Evolutionary conservation across 139 green algal genomes (phyloP).

Genomic region (Spirogloea muscicola): DNA sequence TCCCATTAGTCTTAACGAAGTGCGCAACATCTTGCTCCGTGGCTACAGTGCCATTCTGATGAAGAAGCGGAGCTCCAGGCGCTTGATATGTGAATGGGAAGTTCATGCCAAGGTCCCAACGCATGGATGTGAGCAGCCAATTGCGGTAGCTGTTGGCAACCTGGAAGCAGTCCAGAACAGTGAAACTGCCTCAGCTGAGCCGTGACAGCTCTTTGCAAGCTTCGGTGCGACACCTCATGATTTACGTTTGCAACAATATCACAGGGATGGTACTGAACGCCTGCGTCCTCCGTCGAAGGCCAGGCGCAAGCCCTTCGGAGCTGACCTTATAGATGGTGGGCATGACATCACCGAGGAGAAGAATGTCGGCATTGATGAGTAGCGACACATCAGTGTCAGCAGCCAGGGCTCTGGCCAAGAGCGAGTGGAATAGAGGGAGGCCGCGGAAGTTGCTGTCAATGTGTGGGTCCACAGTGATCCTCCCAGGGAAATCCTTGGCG

Average conservation of each 20-base stretch:
- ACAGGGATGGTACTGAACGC: too few relatives aligned
- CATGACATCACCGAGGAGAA: constrained; percentile 7
- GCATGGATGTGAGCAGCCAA: constrained; percentile 27
- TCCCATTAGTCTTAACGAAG: background rate
- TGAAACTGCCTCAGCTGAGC: too few relatives aligned
- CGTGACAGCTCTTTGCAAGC: too few relatives aligned
- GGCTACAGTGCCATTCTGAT: too few relatives aligned
- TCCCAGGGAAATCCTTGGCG: constrained; percentile 5
- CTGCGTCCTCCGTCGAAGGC: too few relatives aligned
- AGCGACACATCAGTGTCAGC: constrained; percentile 9
- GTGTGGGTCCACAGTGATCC: background rate
- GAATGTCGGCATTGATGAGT: constrained; percentile 12
- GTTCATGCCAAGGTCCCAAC: constrained; percentile 16
- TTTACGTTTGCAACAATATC: too few relatives aligned
- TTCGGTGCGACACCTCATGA: too few relatives aligned
- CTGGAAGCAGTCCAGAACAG: too few relatives aligned
- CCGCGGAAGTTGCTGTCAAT: constrained; percentile 26
- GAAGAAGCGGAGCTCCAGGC: too few relatives aligned
- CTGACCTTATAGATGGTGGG: background rate
- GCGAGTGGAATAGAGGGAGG: constrained; percentile 15
- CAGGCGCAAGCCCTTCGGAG: background rate
- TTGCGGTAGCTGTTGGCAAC: constrained; percentile 2
- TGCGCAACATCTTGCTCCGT: constrained; percentile 1
- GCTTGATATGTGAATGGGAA: too few relatives aligned
- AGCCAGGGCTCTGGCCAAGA: constrained; percentile 6